phyloP scores from a whole-genome alignment of 1,139 yeast species.

The Insectozyma bohioensis region DNA sequence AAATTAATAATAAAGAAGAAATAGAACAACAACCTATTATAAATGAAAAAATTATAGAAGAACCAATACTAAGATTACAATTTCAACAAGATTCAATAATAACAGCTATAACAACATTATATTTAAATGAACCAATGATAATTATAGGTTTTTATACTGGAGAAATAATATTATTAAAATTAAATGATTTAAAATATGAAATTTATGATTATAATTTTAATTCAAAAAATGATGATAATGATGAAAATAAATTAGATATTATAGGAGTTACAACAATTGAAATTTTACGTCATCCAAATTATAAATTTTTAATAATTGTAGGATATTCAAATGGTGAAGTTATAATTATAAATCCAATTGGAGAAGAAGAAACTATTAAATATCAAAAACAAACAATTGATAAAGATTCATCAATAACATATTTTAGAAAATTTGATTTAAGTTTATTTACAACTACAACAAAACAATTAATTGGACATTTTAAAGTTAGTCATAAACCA shows the following conservation, averaged over 20 bases:
- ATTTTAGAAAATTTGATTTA: conserved; percentile 40
- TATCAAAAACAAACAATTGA: conserved; percentile 33
- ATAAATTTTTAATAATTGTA: conserved; percentile 34
- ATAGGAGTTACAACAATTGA: conserved; percentile 34
- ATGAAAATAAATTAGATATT: conserved; percentile 16
- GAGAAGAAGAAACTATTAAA: conserved; percentile 6
- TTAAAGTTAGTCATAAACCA: conserved; percentile 59
- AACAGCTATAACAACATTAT: conserved; percentile 31
- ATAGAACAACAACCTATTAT: conserved; percentile 11
- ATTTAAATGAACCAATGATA: conserved; percentile 24
- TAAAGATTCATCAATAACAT: conserved; percentile 36
- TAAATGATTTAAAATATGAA: conserved; percentile 27
- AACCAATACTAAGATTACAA: conserved; percentile 35
- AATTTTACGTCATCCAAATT: conserved; percentile 29
- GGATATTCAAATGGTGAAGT: conserved; percentile 47
- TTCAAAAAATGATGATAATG: no score
- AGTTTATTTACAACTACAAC: conserved; percentile 23
- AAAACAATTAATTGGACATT: conserved; percentile 45
- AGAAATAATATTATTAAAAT: conserved; percentile 30
- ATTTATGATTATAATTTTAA: conserved; percentile 25
- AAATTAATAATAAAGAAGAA: conserved; percentile 17
- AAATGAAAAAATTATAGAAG: conserved; percentile 27
- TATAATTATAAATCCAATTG: conserved; percentile 31
- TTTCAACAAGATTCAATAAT: conserved; percentile 27
- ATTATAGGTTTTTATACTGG: conserved; percentile 42